Evolutionary conservation across 2,329 filamentous ascomycete genomes (phyloP).

Genomic region (Fonsecaea pugnacius): DNA sequence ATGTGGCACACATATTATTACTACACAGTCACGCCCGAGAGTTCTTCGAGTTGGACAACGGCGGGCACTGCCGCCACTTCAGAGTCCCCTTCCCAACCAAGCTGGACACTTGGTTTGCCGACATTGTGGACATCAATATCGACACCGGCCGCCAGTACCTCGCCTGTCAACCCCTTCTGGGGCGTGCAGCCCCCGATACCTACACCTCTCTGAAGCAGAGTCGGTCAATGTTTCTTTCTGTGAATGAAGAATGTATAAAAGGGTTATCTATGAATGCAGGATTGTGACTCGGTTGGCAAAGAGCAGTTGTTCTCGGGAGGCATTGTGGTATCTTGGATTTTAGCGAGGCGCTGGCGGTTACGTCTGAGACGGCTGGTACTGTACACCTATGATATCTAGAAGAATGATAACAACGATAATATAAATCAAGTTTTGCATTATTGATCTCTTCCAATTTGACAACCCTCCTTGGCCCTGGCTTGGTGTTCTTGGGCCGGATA

Average conservation of each 20-base stretch:
- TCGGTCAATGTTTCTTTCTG: neutral
- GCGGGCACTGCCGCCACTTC: neutral
- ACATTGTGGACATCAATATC: neutral
- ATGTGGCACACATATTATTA: constrained; percentile 42
- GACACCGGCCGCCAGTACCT: neutral
- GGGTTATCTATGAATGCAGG: neutral
- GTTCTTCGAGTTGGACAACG: constrained; percentile 13
- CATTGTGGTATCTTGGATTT: neutral
- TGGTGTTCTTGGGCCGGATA: neutral
- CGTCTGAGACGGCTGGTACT: neutral
- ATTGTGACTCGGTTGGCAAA: neutral
- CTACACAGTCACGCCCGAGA: constrained; percentile 25
- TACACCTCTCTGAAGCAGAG: neutral
- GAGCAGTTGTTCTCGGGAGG: neutral
- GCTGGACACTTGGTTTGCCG: neutral
- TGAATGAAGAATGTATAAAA: neutral
- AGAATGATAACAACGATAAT: neutral
- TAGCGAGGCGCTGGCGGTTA: constrained; percentile 24
- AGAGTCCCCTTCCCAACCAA: neutral
- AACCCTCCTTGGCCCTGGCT: neutral
- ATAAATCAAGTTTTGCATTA: neutral
- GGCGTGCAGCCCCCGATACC: neutral
- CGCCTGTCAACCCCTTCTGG: neutral
- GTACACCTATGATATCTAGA: neutral
- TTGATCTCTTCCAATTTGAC: neutral